Evolutionary conservation across 768 basidiomycete genomes (phyloP), one percentile per base, ranked within the genome.

Genomic region (Boletus vermiculosoides): DNA sequence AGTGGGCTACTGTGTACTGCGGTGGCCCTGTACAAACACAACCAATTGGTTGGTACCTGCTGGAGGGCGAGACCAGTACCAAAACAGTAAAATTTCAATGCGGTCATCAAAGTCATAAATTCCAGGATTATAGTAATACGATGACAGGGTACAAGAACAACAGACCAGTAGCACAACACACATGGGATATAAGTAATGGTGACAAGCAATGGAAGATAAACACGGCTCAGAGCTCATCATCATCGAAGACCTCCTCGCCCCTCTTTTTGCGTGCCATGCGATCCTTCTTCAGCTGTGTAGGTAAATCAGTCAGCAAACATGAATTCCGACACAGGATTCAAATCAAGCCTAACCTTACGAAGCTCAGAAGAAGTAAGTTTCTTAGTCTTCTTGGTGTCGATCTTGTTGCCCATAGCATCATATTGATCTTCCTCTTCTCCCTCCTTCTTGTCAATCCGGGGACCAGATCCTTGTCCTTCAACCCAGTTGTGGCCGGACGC

Each of bases 401-500:
- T 77, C 86, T 94, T 95, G 90, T 98, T 98, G 58, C 96, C 96
- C 90, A 99, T 92, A 23, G 97, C 97, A 73, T 99, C 97, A 71
- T 90, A 98, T 67, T 83, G 77, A 40, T 85, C 94, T 49, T 95
- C 92, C 60, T 97, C 95, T 64, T 92, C 92, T 49, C 88, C 95
- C 7, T 84, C 90, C 69, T 84, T 84, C 85, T 94, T 90, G 83
- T 97, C 97, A 66, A 99, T 98, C 56, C 95, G 87, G 44, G 94
- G 74, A 12, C 96, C 96, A 20, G 93, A 82, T 54, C 97, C 97
- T 75, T 99, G 97, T 47, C 97, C 97, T 77, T 98, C 97, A 69
- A 97, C 94, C 96, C 95, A 97, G 84, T 97, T 96, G 83, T 96
- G 94, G 60, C 94, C 95, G 44, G 95, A 98, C 7, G 96, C 94